Base-by-base conservation (phyloP, 1,139 yeast species). In the Scheffersomyces lignicola region DNA sequence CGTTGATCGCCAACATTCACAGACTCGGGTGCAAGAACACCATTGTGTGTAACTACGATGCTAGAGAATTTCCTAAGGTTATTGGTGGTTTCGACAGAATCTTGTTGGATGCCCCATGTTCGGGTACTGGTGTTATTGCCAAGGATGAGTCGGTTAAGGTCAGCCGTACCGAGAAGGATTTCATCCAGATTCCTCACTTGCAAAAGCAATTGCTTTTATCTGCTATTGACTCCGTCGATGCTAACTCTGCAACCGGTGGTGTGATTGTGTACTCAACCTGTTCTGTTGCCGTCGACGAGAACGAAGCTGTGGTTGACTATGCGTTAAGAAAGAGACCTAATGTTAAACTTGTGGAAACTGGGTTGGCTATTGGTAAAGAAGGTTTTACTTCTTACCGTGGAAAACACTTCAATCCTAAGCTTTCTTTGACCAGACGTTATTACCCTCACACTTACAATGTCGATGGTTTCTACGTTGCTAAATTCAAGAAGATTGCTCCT, bases 81-180 rank as follows among this genome's bases (percentile, higher is more conserved):
- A 88, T 94, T 59, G 98, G 98, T 47, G 98, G 98, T 1, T 94
- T 94, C 52, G 98, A 94, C 60, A 79, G 98, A 64, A 82, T 94
- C 32, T 69, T 94, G 43, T 73, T 94, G 50, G 99, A 94, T 73
- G 98, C 99, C 22, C 99, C 99, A 47, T 94, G 99, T 68, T 89
- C 98, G 3, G 99, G 99, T 69, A 92, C 98, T 3, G 99, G 99
- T 69, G 98, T 94, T 49, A 90, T 94, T 58, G 94, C 96, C 43
- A 94, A 94, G 68, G 98, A 94, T 67, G 96, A 89, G 56, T 83
- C 89, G 35, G 97, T 92, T 43, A 94, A 94, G 64, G 84, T 87
- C 11, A 83, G 85, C 47, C 84, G 97, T 71, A 88, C 95, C 14
- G 97, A 89, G 56, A 89, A 89, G 63, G 99, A 94, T 63, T 94